phyloP scores from a whole-genome alignment of 1,139 yeast genomes.

The Debaryomycetaceae sp. region DNA sequence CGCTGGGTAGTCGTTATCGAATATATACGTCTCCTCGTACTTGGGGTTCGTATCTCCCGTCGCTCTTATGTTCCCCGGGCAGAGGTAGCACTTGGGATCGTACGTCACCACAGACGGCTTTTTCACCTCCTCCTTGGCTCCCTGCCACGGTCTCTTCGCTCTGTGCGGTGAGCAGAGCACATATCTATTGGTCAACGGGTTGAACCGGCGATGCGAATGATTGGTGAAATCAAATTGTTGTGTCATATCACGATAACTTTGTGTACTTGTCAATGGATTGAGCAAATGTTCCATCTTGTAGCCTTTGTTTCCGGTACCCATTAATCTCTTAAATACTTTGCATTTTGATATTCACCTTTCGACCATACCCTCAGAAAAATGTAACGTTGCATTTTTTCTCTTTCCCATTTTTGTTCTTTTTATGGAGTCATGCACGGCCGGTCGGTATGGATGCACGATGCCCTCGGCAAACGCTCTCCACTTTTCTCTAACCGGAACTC shows the following conservation, averaged over 20 bases:
- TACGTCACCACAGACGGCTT: slow-evolving; percentile 47
- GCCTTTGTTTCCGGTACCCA: background rate
- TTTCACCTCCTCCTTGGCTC: slow-evolving; percentile 57
- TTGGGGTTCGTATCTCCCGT: slow-evolving; percentile 62
- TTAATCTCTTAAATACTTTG: slow-evolving; percentile 1
- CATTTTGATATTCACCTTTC: background rate
- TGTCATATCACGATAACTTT: slow-evolving; percentile 18
- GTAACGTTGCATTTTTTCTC: background rate
- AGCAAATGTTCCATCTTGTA: slow-evolving; percentile 18
- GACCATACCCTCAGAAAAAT: background rate
- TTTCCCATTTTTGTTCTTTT: background rate
- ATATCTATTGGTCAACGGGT: slow-evolving; percentile 62
- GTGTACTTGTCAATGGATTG: slow-evolving; percentile 20
- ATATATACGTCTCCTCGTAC: slow-evolving; percentile 56
- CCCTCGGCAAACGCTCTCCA: too few relatives aligned
- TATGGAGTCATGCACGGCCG: background rate
- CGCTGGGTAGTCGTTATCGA: slow-evolving; percentile 70
- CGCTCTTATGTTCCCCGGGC: slow-evolving; percentile 71
- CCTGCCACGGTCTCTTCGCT: slow-evolving; percentile 80
- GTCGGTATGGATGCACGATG: too few relatives aligned
- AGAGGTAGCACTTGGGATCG: slow-evolving; percentile 67
- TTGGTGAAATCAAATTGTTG: slow-evolving; percentile 46
- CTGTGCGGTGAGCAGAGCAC: slow-evolving; percentile 76
- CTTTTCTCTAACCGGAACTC: too few relatives aligned
- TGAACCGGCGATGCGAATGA: slow-evolving; percentile 65